A percentile compares a stretch with the other conserved stretches of the same genome.
These are phyloP conservation scores for Kockiozyma suomiensis DNA, from an alignment of 805 yeast species.

Conservation along the genomic window DNA sequence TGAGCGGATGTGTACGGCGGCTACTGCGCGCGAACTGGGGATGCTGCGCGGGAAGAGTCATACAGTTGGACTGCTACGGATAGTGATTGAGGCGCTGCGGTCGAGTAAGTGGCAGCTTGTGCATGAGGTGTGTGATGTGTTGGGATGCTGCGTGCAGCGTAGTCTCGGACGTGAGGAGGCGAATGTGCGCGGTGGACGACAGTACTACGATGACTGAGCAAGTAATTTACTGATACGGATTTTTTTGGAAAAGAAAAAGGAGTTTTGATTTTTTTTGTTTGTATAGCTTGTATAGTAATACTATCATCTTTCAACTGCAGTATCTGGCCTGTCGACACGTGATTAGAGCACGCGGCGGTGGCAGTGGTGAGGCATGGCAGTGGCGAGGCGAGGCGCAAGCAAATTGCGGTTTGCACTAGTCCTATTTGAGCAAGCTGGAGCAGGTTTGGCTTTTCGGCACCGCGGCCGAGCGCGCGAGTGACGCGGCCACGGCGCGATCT, in stretches of 20 bases:
- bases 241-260: no score
- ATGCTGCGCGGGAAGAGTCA: conserved; percentile 50
- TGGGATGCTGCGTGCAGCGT: conserved; percentile 31
- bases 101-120: conserved; percentile 40
- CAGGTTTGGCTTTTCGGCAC: background rate
- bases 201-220: conserved; percentile 11
- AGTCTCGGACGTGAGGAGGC: conserved; percentile 29
- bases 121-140: conserved; percentile 30
- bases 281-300: no score
- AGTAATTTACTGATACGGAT: no score
- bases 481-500: conserved; percentile 6
- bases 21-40: conserved; percentile 32
- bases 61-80: conserved; percentile 56
- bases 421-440: background rate
- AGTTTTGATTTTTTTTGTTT: no score
- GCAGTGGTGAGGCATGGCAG: no score
- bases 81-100: conserved; percentile 37
- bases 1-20: conserved; percentile 51
- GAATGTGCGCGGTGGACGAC: conserved; percentile 19
- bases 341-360: background rate
- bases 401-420: background rate
- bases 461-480: background rate
- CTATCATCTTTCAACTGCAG: no score
- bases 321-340: no score
- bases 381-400: background rate